Evolutionary conservation across 441 rosid genomes (phyloP).

Genomic region (Pelargonium citronellum): DNA sequence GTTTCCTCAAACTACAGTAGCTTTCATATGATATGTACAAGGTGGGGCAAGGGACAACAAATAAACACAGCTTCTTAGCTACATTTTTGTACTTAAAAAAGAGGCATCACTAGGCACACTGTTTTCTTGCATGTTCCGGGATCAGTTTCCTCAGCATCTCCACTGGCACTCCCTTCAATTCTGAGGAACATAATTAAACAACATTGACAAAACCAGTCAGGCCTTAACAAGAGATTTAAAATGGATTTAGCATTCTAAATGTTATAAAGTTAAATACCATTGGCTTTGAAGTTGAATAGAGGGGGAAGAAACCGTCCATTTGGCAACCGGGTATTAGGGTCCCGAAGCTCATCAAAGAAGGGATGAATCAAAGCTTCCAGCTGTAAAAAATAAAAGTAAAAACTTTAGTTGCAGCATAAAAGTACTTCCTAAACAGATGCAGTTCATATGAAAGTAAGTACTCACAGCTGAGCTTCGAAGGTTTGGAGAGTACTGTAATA

Average conservation of each 20-base stretch:
- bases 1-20: too few relatives aligned
- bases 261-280: slow-evolving; percentile 49
- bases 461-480: slow-evolving; percentile 89
- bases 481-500: slow-evolving; percentile 89
- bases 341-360: slow-evolving; percentile 87
- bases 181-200: neutral
- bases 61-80: too few relatives aligned
- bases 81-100: too few relatives aligned
- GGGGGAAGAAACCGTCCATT: slow-evolving; percentile 91
- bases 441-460: slow-evolving; percentile 1
- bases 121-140: slow-evolving; percentile 7
- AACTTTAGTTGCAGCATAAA: neutral
- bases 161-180: slow-evolving; percentile 5
- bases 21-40: too few relatives aligned
- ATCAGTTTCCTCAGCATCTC: slow-evolving; percentile 3
- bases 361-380: slow-evolving; percentile 79
- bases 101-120: neutral
- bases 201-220: slow-evolving; percentile 26
- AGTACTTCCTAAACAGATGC: neutral
- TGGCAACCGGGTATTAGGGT: slow-evolving; percentile 61
- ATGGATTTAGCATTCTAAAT: too few relatives aligned
- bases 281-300: slow-evolving; percentile 16
- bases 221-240: neutral
- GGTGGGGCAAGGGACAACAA: too few relatives aligned
- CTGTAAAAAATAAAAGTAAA: slow-evolving; percentile 28